Evolutionary conservation across 495 filamentous ascomycete species (phyloP), one percentile per base, ranked within the genome.

Genomic region (Saxophila tyrrhenica): DNA sequence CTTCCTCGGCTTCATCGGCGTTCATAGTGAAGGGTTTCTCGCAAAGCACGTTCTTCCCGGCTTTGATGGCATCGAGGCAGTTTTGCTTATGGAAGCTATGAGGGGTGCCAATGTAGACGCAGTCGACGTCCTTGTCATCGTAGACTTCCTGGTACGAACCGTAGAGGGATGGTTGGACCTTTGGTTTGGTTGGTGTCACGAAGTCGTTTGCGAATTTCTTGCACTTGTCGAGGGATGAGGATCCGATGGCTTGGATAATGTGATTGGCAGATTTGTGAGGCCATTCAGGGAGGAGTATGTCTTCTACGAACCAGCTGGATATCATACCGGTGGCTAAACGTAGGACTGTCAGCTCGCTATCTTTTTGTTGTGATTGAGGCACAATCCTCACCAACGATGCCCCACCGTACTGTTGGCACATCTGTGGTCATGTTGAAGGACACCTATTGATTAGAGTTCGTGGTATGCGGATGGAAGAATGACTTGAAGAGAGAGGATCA

Each of bases 91-190:
- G 73, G 39, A 70, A 68, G 11, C 61, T 58, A 25, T 75, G 68
- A 1, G 73, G 73, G 0, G 71, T 73, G 39, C 69, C 70, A 32
- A 74, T 69, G 57, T 73, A 74, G 29, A 74, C 63, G 39, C 71
- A 65, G 47, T 75, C 73, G 19, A 75, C 69, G 23, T 68, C 52
- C 21, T 63, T 49, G 54, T 72, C 65, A 0, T 54, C 39, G 51
- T 70, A 64, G 53, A 71, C 58, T 19, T 65, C 54, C n/a, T 63
- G 54, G 44, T 71, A 71, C 7, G 56, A 54, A n/a, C 52, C 60
- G 46, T 70, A 71, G 2, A 68, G 58, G 3, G 21, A 44, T 5
- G 67, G 64, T 10, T 17, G 43, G 58, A 63, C 29, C 9, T 17
- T 44, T 22, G 53, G 39, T 3, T 50, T 48, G 16, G 39, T 17